Evolutionary conservation across 257 asterid genomes (phyloP).

Genomic region (Haberlea rhodopensis): DNA sequence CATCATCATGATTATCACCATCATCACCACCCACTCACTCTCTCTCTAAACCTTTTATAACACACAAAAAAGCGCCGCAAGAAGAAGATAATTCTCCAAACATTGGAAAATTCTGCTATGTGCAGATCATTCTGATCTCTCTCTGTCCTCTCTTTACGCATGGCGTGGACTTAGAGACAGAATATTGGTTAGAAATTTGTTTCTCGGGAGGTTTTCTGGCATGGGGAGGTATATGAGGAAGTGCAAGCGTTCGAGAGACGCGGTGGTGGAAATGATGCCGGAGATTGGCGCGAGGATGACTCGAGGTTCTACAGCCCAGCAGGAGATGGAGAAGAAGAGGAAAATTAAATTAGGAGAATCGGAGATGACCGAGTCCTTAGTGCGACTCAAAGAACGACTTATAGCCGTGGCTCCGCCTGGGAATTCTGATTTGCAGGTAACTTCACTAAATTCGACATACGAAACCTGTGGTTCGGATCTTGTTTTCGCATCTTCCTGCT

Average conservation of each 20-base stretch:
- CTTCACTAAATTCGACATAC: conserved; percentile 32
- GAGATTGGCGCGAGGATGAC: background rate
- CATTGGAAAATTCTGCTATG: conserved; percentile 33
- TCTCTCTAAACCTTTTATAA: conserved; percentile 19
- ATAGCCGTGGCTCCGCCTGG: conserved; percentile 27
- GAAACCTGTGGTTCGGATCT: conserved; percentile 31
- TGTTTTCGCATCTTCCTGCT: conserved; percentile 39
- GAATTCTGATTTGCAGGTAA: conserved; percentile 26
- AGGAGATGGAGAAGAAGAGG: conserved; percentile 39
- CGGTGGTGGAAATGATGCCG: conserved; percentile 25
- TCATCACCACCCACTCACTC: background rate
- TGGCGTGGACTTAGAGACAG: conserved; percentile 1
- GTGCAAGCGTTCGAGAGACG: conserved; percentile 34
- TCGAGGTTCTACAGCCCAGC: background rate
- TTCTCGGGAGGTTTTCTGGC: background rate
- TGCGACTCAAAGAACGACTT: conserved; percentile 41
- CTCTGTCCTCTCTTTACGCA: conserved; percentile 1
- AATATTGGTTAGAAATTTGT: background rate
- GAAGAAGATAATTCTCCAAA: conserved; percentile 34
- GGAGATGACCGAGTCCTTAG: conserved; percentile 29
- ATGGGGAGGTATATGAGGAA: conserved; percentile 29
- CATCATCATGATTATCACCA: conserved; percentile 33
- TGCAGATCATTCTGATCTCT: conserved; percentile 10
- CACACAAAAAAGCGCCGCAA: conserved; percentile 33
- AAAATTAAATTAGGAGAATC: conserved; percentile 33